These are phyloP conservation scores for Phytophthora boehmeriae DNA, from an alignment of 352 stramenopile genomes.

Conservation along the genomic window DNA sequence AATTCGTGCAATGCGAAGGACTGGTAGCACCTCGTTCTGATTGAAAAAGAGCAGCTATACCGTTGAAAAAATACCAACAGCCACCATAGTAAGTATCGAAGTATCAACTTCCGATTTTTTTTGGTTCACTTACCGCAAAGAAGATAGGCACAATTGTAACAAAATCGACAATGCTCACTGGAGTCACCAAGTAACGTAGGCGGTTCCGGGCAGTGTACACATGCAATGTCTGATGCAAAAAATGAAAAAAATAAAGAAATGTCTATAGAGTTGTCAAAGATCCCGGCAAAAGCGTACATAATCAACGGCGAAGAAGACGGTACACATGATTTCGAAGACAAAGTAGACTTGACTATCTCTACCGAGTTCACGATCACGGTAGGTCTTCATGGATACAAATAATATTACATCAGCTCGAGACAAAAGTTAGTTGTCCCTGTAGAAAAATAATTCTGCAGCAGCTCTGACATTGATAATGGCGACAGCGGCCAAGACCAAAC, in stretches of 20 bases:
- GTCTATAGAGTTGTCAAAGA: neutral
- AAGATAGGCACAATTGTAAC: constrained; percentile 57
- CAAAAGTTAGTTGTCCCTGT: too few species aligned
- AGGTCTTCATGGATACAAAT: constrained; percentile 34
- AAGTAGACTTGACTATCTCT: constrained; percentile 25
- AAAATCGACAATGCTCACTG: constrained; percentile 62
- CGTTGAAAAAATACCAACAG: too few species aligned
- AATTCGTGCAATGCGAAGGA: constrained; percentile 59
- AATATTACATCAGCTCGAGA: too few species aligned
- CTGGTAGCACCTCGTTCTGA: constrained; percentile 39
- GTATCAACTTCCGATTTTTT: too few species aligned
- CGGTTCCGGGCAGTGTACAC: constrained; percentile 46
- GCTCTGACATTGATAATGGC: constrained; percentile 41
- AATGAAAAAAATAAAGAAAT: neutral
- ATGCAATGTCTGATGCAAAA: constrained; percentile 34
- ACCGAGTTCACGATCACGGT: constrained; percentile 20
- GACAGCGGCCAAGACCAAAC: constrained; percentile 49
- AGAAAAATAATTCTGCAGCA: too few species aligned
- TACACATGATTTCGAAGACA: constrained; percentile 43
- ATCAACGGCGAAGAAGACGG: constrained; percentile 51
- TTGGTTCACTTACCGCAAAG: constrained; percentile 31
- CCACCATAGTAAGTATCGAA: too few species aligned
- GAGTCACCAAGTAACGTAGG: constrained; percentile 47
- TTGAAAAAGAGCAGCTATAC: too few species aligned
- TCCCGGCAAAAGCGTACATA: constrained; percentile 38